A percentile compares a stretch with the other conserved stretches of the same genome.
Evolutionary conservation across 2,329 filamentous ascomycete genomes (phyloP).

Genomic region (Clonostachys rhizophaga): DNA sequence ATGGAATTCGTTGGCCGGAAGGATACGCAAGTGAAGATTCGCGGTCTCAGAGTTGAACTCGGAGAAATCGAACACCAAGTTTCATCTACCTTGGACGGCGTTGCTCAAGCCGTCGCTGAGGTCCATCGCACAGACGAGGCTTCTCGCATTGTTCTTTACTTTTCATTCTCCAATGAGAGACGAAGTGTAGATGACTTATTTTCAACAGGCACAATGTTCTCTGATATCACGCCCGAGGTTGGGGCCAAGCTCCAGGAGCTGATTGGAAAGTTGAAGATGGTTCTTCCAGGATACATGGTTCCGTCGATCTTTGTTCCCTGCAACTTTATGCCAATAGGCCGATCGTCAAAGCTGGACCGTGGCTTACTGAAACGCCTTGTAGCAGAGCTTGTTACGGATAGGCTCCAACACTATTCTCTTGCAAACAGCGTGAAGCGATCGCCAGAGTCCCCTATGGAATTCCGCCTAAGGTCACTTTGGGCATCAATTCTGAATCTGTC

Average conservation of each 20-base stretch:
- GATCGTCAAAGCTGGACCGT: not conserved
- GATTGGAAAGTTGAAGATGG: not conserved
- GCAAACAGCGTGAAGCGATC: not conserved
- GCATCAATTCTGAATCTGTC: constrained; percentile 3
- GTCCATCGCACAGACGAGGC: not conserved
- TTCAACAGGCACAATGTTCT: not conserved
- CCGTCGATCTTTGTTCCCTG: constrained; percentile 3
- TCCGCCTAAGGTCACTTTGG: constrained; percentile 5
- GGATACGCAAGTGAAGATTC: constrained; percentile 2
- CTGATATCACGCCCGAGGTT: not conserved
- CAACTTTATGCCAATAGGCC: not conserved
- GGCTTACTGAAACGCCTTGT: not conserved
- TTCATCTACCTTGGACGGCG: not conserved
- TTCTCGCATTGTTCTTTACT: not conserved
- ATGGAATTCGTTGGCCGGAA: not conserved
- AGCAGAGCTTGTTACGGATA: not conserved
- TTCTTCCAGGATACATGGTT: constrained; percentile 5
- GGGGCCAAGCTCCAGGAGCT: not conserved
- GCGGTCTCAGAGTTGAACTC: constrained; percentile 1
- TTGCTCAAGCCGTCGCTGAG: not conserved
- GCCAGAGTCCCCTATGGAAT: constrained; percentile 2
- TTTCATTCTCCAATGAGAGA: not conserved
- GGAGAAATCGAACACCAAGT: constrained; percentile 1
- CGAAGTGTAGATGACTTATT: not conserved
- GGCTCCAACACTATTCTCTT: not conserved